Percentiles rank a stretch among this genome's conserved stretches.
phyloP scores from a whole-genome alignment of 2,329 filamentous ascomycete genomes.

The Aureobasidium sp. region DNA sequence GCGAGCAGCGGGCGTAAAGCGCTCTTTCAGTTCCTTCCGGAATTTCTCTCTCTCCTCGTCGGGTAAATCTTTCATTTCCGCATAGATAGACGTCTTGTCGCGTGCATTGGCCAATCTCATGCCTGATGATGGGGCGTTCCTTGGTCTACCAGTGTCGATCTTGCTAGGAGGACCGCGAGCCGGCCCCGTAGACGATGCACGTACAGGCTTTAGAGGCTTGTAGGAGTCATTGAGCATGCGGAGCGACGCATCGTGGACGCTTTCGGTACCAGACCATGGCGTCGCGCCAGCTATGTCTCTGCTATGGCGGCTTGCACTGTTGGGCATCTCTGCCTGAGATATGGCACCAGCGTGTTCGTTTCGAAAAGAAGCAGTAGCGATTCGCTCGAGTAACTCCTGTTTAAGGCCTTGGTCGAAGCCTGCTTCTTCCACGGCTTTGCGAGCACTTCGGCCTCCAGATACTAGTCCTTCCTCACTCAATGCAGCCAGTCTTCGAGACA shows the following conservation, averaged over 20 bases:
- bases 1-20: constrained; percentile 65
- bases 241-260: constrained; percentile 63
- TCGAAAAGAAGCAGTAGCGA: constrained; percentile 47
- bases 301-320: constrained; percentile 59
- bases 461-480: constrained; percentile 53
- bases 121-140: constrained; percentile 33
- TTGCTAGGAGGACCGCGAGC: constrained; percentile 33
- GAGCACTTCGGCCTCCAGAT: constrained; percentile 45
- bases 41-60: constrained; percentile 65
- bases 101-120: constrained; percentile 48
- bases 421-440: constrained; percentile 50
- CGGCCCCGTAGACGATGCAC: constrained; percentile 21
- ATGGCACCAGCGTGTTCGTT: constrained; percentile 46
- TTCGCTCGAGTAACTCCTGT: constrained; percentile 48
- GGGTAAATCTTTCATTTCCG: constrained; percentile 48
- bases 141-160: constrained; percentile 33
- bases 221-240: constrained; percentile 64
- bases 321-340: constrained; percentile 44
- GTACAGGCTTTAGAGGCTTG: constrained; percentile 42
- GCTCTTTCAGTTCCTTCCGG: constrained; percentile 65
- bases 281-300: constrained; percentile 57
- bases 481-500: constrained; percentile 48
- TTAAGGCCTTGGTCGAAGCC: constrained; percentile 56
- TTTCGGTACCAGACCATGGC: constrained; percentile 74
- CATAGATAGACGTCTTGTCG: constrained; percentile 49